Base-by-base conservation (phyloP, 345 rosid species). In the Camelina laxa region DNA sequence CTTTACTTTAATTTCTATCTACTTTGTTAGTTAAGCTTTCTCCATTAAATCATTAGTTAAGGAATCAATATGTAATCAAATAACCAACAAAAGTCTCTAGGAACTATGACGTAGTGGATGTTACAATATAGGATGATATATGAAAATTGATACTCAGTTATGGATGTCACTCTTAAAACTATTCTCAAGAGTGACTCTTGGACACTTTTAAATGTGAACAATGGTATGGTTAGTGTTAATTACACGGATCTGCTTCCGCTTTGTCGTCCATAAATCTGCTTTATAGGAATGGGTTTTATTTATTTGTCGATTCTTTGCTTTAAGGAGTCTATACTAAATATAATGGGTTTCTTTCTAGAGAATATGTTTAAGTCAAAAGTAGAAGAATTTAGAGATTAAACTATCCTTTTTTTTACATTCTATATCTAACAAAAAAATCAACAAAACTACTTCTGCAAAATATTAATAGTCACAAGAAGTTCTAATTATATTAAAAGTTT, bases 11-110 rank as follows among this genome's bases (percentile, higher is more conserved):
- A 22, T 39, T 62, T 27, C 20, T n/a, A 57, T 27, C 20, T n/a
- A 57, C 78, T 74, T 74, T 74, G 16, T 48, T 66, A 36, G 45
- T 67, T 66, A 67, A 58, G 67, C 59, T 57, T 57, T 66, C 9
- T 57, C 10, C 48, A 73, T 20, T 21, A 31, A 73, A 22, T 19
- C 63, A 5, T 20, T 51, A 17, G 14, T 13, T 14, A 73, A 55
- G 9, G 62, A 27, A 51, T 39, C 53, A 38, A 21, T 49, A 51
- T 31, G 62, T 33, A 61, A 61, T 24, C 55, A 27, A 51, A 7
- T 16, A 41, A 22, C 24, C 19, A 68, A 24, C 35, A 42, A 47
- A 20, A 8, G 44, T 72, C 15, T 38, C 42, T 21, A 21, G 16
- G 6, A 70, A 24, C 47, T 70, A 21, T 45, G 44, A 27, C 16